Evolutionary conservation across 805 yeast genomes (phyloP).

Genomic region (Candida suzukii): DNA sequence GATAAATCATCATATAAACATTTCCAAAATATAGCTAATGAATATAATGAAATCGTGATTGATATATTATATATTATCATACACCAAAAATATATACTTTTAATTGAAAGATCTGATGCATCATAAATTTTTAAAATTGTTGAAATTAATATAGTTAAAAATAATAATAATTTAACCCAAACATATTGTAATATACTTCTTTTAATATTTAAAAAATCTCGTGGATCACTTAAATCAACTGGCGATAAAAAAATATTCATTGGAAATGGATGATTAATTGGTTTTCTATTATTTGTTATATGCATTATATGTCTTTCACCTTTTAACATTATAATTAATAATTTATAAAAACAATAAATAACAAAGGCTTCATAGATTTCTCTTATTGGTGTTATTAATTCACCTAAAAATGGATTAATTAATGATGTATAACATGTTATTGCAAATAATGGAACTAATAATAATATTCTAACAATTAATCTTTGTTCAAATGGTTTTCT

Average conservation of each 20-base stretch:
- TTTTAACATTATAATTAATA: constrained; percentile 77
- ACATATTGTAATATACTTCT: constrained; percentile 89
- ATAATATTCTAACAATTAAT: constrained; percentile 69
- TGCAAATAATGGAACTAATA: constrained; percentile 79
- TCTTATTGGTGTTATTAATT: constrained; percentile 61
- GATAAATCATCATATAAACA: constrained; percentile 72
- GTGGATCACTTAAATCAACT: constrained; percentile 83
- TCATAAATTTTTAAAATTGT: constrained; percentile 44
- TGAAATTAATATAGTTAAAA: constrained; percentile 42
- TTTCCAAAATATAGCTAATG: constrained; percentile 88
- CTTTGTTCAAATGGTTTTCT: constrained; percentile 87
- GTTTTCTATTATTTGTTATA: constrained; percentile 60
- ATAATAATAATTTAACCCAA: constrained; percentile 86
- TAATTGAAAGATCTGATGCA: constrained; percentile 38
- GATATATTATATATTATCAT: constrained; percentile 69
- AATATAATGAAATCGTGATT: constrained; percentile 76
- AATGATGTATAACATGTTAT: constrained; percentile 58
- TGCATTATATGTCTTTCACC: constrained; percentile 70
- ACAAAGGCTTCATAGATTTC: constrained; percentile 96
- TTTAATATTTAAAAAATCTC: constrained; percentile 66
- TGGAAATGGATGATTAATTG: constrained; percentile 59
- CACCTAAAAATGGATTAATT: constrained; percentile 35
- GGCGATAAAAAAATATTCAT: constrained; percentile 42
- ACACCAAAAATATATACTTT: constrained; percentile 55
- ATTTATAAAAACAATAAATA: constrained; percentile 83